Evolutionary conservation across 1,284 basidiomycete species (phyloP), one percentile per base, ranked within the genome.

Genomic region (Sphagnurus paluster): DNA sequence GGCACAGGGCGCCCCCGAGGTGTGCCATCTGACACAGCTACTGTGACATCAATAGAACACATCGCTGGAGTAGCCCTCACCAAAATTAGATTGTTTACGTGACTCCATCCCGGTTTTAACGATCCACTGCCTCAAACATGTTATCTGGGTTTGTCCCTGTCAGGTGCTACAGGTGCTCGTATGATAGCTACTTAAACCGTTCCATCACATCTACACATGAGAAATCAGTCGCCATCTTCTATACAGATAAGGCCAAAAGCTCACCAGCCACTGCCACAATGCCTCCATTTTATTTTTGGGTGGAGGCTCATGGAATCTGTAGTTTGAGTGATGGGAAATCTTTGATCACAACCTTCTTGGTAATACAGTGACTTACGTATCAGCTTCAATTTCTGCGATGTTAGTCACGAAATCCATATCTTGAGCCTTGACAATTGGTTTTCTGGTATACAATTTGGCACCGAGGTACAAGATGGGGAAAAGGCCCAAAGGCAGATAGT

Each of bases 331-430:
- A 30, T 25, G 36, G 13, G 26, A 33, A 13, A 44, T 19, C 17
- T 46, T n/a, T n/a, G n/a, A n/a, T 21, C 9, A 25, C 5, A 35
- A 19, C n/a, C 30, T 28, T 28, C n/a, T n/a, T n/a, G n/a, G n/a
- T n/a, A n/a, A n/a, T n/a, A 6, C 13, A 21, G 10, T 28, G 9
- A 66, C 75, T 55, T 68, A 82, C 70, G 76, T 79, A 2, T 79
- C 80, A 0, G 82, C 84, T 56, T 87, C 83, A 38, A 92, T 85
- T 64, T 89, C 82, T 32, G 78, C 83, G 44, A 89, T 69, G 46
- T 84, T 79, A 5, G 75, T 72, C 42, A 82, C 65, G 57, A 96
- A 91, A 67, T 95, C 92, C 80, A 95, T 90, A 25, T 92, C 79
- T 19, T 72, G 60, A 9, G 79, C 57, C 36, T 60, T 68, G 28